Evolutionary conservation across 1,139 yeast species (phyloP).

Genomic region (Hansenula lynferdii): DNA sequence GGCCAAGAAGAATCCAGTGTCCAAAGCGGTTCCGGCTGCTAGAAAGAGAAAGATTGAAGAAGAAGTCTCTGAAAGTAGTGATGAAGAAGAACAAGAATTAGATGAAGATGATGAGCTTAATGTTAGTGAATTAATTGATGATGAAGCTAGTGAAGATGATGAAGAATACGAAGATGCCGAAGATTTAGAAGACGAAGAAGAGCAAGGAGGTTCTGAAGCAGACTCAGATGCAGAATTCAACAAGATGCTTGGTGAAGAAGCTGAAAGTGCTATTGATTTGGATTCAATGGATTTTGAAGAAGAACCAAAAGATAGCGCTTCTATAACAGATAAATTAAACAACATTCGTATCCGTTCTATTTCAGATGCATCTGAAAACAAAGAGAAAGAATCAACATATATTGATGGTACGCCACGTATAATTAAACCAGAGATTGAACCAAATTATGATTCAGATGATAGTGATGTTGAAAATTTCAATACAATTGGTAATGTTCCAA

Average conservation of each 20-base stretch:
- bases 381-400: conserved; percentile 44
- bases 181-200: conserved; percentile 30
- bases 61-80: conserved; percentile 17
- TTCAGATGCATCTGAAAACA: conserved; percentile 30
- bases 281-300: conserved; percentile 37
- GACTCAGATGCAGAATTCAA: conserved; percentile 65
- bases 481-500: conserved; percentile 90
- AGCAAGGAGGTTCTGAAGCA: conserved; percentile 25
- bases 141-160: conserved; percentile 29
- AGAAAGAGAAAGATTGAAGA: conserved; percentile 30
- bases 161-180: conserved; percentile 41
- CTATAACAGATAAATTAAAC: conserved; percentile 53
- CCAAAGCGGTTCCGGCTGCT: not conserved
- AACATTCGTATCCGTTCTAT: conserved; percentile 48
- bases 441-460: conserved; percentile 91
- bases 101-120: conserved; percentile 30
- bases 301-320: conserved; percentile 45
- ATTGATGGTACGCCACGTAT: conserved; percentile 80
- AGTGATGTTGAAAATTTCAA: conserved; percentile 80
- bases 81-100: conserved; percentile 10
- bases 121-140: conserved; percentile 20
- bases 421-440: conserved; percentile 85
- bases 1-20: not conserved
- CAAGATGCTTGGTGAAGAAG: conserved; percentile 48
- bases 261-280: conserved; percentile 24